Base-by-base conservation (phyloP, 345 rosid genomes). In the Arabis hirsuta region DNA sequence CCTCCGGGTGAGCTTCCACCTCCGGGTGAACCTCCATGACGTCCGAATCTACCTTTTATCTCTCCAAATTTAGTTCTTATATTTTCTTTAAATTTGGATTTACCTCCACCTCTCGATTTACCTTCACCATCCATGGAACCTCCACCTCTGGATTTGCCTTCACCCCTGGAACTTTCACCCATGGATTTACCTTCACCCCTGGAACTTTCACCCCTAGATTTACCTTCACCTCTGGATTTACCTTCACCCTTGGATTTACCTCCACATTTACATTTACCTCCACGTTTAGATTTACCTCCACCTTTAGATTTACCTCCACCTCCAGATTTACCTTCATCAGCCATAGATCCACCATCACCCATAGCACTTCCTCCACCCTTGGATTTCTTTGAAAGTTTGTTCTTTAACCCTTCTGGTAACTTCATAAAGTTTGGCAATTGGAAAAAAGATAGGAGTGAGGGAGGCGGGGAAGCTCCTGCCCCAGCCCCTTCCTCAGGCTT, bases 381-480 rank as follows among this genome's bases (percentile, higher is more conserved):
- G 8, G 36, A 2, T 36, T 36, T 36, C 2, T 36, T 36, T 36
- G 11, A 2, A 36, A 8, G 1, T 36, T 8, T 9, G 41, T 8
- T 36, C 41, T 36, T 8, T 8, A 36, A 8, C 41, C 7, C 10
- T 36, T 36, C 20, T 60, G 65, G 65, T 9, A 60, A 7, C 55
- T 45, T 72, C 7, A 44, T 22, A 31, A 16, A 42, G 11, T 22
- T 32, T 31, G 76, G 45, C 19, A 73, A 14, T 55, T 34, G 3
- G 7, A 62, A 2, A 11, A 61, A 13, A 41, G 24, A 4, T 29
- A 11, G 43, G 5, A 22, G 7, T 42, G 46, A 31, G 1, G 13
- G 29, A 24, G 22, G 4, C 9, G 26, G 9, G 0, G 64, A 16
- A 59, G 12, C 64, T 39, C 11, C 47, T 36, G 1, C n/a, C 2